A percentile compares a stretch with the other conserved stretches of the same genome.
Conservation (phyloP, 2,329 filamentous ascomycete genomes). For the Fusarium abutilonis region DNA sequence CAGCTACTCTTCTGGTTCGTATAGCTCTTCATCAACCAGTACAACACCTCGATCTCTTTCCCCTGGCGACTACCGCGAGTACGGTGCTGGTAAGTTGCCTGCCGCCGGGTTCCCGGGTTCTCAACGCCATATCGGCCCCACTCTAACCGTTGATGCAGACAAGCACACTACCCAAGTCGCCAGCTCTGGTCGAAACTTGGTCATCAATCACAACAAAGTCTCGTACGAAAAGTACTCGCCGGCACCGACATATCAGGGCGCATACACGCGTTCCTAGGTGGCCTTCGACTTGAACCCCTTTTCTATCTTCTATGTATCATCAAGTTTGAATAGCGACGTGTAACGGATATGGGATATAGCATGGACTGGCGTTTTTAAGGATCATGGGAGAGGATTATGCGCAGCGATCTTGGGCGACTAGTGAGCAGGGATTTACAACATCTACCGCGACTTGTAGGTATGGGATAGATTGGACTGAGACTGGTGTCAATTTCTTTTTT, state of each 20-base stretch:
- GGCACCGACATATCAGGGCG: slow-evolving; percentile 43
- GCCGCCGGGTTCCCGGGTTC: slow-evolving; percentile 12
- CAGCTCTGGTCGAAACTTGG: slow-evolving; percentile 39
- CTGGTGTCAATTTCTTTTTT: slow-evolving; percentile 6
- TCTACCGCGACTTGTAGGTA: slow-evolving; percentile 18
- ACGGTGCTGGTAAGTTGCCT: slow-evolving; percentile 47
- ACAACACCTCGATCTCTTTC: slow-evolving; percentile 46
- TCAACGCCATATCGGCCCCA: slow-evolving; percentile 10
- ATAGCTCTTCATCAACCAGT: slow-evolving; percentile 40
- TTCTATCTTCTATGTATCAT: slow-evolving; percentile 9
- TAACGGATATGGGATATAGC: slow-evolving; percentile 31
- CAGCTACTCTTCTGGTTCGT: slow-evolving; percentile 45
- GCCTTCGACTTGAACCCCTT: not conserved
- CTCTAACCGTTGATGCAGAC: slow-evolving; percentile 41
- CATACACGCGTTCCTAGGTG: slow-evolving; percentile 28
- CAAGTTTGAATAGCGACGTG: slow-evolving; percentile 28
- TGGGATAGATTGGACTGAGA: slow-evolving; percentile 20
- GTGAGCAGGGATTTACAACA: slow-evolving; percentile 14
- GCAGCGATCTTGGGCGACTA: slow-evolving; percentile 31
- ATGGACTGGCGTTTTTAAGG: slow-evolving; percentile 39
- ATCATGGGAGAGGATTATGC: slow-evolving; percentile 23
- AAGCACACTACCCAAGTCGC: slow-evolving; percentile 42
- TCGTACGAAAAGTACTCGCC: slow-evolving; percentile 47
- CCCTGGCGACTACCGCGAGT: slow-evolving; percentile 46
- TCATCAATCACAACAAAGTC: slow-evolving; percentile 49